These are phyloP conservation scores for Podila horticola DNA, from an alignment of 192 early-diverging fungal species.

Conservation along the genomic window DNA sequence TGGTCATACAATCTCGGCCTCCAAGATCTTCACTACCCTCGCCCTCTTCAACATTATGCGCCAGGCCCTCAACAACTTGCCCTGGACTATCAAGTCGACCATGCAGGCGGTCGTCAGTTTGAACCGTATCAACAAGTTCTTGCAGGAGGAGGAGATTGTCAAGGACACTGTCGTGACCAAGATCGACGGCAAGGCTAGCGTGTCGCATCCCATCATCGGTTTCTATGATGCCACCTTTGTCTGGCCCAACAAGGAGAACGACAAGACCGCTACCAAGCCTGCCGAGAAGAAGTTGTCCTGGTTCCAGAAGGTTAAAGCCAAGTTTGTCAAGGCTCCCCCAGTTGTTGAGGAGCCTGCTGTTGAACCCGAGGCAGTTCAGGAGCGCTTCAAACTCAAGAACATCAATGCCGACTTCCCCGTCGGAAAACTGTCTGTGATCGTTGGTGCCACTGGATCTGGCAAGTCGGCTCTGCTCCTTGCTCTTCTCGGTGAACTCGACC, in stretches of 20 bases:
- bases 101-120: constrained; percentile 70
- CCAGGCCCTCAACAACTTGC: constrained; percentile 68
- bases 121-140: constrained; percentile 75
- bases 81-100: constrained; percentile 63
- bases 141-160: constrained; percentile 78
- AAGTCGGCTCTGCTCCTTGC: constrained; percentile 86
- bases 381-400: constrained; percentile 66
- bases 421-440: constrained; percentile 79
- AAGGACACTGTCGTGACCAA: constrained; percentile 30
- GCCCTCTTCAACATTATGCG: constrained; percentile 78
- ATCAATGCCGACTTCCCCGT: constrained; percentile 73
- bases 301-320: constrained; percentile 29
- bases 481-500: constrained; percentile 84
- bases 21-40: constrained; percentile 71
- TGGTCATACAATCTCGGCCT: constrained; percentile 57
- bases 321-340: constrained; percentile 15
- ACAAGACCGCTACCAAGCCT: constrained; percentile 29
- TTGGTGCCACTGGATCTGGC: constrained; percentile 89
- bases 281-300: constrained; percentile 10
- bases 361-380: constrained; percentile 21
- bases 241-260: constrained; percentile 62
- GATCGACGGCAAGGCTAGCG: constrained; percentile 24
- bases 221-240: constrained; percentile 74
- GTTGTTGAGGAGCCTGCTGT: constrained; percentile 13
- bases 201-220: constrained; percentile 57